Evolutionary conservation across 345 rosid species (phyloP), one percentile per base, ranked within the genome.

Genomic region (Ricinus communis): DNA sequence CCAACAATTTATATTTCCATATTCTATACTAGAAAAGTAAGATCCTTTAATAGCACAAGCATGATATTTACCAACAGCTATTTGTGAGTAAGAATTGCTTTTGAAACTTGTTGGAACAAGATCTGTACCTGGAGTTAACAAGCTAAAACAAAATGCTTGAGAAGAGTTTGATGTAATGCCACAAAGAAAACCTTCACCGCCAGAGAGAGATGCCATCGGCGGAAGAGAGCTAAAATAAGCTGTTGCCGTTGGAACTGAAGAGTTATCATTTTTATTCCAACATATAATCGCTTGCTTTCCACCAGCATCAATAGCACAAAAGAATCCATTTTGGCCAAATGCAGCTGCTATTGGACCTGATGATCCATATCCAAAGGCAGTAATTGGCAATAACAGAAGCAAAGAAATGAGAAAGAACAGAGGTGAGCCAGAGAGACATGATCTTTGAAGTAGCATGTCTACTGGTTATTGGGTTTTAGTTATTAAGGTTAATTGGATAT

Each of bases 301-400:
- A 59, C 95, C 81, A 59, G 96, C 98, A 68, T 86, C 90, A 66
- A 93, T 91, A 84, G 98, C 97, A 78, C 98, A 94, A 85, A 94
- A 94, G 74, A 94, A 88, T 7, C 93, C 91, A 79, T 80, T 73
- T 22, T 70, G 77, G 49, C 96, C 98, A 19, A 90, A 94, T 0
- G 96, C 83, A 3, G 96, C 94, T 8, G 94, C 84, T 69, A 91
- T 82, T n/a, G 94, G 85, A 7, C 94, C 98, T 77, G 86, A 80
- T 46, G 96, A 90, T 75, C 98, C 96, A 58, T 80, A 93, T 69
- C 89, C 94, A 75, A 79, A 84, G 71, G 80, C 87, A 21, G 59
- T 1, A 4, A 51, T 31, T 21, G 57, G 70, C 30, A 66, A 22
- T 1, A 21, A 51, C n/a, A 21, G 10, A 51, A 66, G 19, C 46